Conservation (phyloP, 345 rosid species). For the Isatis tinctoria region DNA sequence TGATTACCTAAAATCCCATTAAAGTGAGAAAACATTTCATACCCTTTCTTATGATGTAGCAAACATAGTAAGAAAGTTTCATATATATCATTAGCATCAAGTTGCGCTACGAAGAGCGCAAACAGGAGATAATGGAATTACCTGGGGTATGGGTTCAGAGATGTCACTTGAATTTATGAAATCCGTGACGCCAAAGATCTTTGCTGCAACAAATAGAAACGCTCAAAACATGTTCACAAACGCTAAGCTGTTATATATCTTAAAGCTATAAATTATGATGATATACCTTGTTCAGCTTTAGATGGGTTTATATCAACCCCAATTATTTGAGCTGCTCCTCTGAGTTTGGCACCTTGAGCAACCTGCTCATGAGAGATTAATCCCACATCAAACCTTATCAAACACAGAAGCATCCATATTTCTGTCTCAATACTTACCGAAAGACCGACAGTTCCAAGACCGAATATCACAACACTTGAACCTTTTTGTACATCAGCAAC, state of each 20-base stretch:
- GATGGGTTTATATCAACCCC: slow-evolving; percentile 85
- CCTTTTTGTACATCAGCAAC: slow-evolving; percentile 77
- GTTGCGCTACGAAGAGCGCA: background rate
- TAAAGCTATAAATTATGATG: slow-evolving; percentile 5
- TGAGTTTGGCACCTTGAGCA: slow-evolving; percentile 86
- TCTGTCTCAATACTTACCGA: slow-evolving; percentile 52
- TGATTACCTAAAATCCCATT: slow-evolving; percentile 66
- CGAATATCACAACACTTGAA: slow-evolving; percentile 78
- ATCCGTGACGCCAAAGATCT: slow-evolving; percentile 73
- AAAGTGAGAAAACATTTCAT: background rate
- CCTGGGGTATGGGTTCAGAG: slow-evolving; percentile 83
- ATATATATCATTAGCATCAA: background rate
- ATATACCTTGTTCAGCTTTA: slow-evolving; percentile 62
- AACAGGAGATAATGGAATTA: slow-evolving; percentile 19
- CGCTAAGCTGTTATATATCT: background rate
- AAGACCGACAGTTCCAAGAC: slow-evolving; percentile 93
- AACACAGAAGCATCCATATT: background rate
- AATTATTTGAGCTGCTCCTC: slow-evolving; percentile 80
- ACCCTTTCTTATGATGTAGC: background rate
- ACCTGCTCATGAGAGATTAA: slow-evolving; percentile 44
- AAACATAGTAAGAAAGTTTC: background rate
- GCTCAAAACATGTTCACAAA: background rate
- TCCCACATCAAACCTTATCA: background rate
- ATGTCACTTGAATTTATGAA: slow-evolving; percentile 63
- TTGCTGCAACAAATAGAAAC: slow-evolving; percentile 48